phyloP scores from a whole-genome alignment of 805 yeast species.

The Pichia ethanolica region DNA sequence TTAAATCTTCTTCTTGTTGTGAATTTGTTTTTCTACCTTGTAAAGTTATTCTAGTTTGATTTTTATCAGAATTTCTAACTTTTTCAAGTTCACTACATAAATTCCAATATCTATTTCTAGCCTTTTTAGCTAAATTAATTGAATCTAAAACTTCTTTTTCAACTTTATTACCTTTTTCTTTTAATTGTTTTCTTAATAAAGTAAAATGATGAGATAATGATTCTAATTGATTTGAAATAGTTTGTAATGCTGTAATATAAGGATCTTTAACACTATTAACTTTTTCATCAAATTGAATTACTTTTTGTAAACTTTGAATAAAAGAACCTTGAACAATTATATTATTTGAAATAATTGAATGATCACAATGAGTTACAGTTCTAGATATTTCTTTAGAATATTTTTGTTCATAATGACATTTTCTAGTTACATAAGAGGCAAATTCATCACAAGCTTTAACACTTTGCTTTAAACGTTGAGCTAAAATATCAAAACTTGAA shows the following conservation, averaged over 20 bases:
- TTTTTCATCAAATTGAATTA: slow-evolving; percentile 74
- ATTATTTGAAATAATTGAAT: slow-evolving; percentile 35
- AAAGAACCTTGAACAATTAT: slow-evolving; percentile 38
- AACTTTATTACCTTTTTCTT: slow-evolving; percentile 73
- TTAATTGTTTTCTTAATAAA: slow-evolving; percentile 63
- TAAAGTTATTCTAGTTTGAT: slow-evolving; percentile 73
- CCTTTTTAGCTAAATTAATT: slow-evolving; percentile 79
- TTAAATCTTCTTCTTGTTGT: slow-evolving; percentile 87
- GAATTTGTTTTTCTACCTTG: slow-evolving; percentile 72
- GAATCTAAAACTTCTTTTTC: slow-evolving; percentile 85
- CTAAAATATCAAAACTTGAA: slow-evolving; percentile 64
- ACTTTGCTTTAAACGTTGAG: slow-evolving; percentile 70
- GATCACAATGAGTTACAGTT: slow-evolving; percentile 43
- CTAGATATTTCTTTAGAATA: slow-evolving; percentile 69
- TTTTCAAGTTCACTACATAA: slow-evolving; percentile 84
- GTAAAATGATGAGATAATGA: slow-evolving; percentile 66
- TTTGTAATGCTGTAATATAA: slow-evolving; percentile 69
- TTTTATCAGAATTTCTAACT: slow-evolving; percentile 68
- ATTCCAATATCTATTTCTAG: slow-evolving; percentile 67
- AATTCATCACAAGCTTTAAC: slow-evolving; percentile 81
- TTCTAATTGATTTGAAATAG: slow-evolving; percentile 77
- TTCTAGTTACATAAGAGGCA: slow-evolving; percentile 67
- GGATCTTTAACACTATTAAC: slow-evolving; percentile 59
- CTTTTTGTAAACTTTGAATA: slow-evolving; percentile 53
- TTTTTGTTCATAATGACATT: slow-evolving; percentile 71